Percentiles rank a stretch among this genome's conserved stretches.
Evolutionary conservation across 192 early-diverging fungal species (phyloP).

Genomic region (Coemansia sp.): DNA sequence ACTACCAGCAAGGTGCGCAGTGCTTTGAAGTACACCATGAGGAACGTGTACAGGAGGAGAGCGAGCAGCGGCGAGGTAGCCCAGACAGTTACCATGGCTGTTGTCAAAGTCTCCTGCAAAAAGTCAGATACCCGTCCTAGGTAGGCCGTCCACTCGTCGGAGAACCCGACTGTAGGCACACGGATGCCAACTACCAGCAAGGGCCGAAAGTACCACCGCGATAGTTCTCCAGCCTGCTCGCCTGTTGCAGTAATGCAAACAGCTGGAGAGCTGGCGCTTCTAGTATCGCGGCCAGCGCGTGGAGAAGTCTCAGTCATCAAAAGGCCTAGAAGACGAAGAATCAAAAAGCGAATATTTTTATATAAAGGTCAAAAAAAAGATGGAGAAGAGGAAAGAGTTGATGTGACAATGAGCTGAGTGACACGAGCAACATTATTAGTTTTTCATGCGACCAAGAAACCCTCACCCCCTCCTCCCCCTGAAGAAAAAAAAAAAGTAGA

Average conservation of each 20-base stretch:
- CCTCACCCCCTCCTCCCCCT: no score
- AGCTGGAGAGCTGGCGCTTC: background rate
- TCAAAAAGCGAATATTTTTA: background rate
- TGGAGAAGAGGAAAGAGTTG: background rate
- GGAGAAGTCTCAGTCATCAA: background rate
- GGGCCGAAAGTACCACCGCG: constrained; percentile 7
- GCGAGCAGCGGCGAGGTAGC: constrained; percentile 40
- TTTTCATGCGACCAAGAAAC: background rate
- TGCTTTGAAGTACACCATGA: constrained; percentile 57
- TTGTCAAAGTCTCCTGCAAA: constrained; percentile 37
- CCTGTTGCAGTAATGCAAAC: background rate
- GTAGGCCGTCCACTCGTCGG: constrained; percentile 29
- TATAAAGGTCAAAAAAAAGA: background rate
- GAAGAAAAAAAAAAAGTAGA: no score
- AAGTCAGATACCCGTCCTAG: constrained; percentile 21
- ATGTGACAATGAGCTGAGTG: no score
- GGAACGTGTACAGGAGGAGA: constrained; percentile 64
- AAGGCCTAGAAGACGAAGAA: background rate
- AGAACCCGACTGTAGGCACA: constrained; percentile 12
- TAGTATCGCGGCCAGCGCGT: background rate
- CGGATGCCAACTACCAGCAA: constrained; percentile 1
- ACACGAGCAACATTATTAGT: no score
- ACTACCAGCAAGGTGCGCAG: constrained; percentile 66
- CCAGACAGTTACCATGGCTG: constrained; percentile 49
- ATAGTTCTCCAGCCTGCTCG: background rate